These are phyloP conservation scores for Ogataea thermomethanolica DNA, from an alignment of 805 yeast species.

Conservation along the genomic window DNA sequence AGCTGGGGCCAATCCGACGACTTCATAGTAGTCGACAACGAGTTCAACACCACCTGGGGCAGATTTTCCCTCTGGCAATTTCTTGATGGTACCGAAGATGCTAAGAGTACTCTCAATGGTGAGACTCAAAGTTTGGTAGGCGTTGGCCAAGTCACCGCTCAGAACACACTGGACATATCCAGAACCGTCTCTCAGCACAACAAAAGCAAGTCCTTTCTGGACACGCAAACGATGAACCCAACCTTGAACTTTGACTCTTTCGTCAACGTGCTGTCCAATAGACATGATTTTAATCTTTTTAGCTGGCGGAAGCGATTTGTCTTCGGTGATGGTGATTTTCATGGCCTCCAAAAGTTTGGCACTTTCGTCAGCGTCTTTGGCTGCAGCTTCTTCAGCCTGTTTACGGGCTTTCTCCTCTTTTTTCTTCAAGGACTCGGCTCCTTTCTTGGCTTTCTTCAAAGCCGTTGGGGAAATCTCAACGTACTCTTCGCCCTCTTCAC, in stretches of 20 bases:
- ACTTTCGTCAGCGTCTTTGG: constrained; percentile 65
- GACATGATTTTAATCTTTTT: constrained; percentile 59
- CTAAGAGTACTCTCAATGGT: constrained; percentile 85
- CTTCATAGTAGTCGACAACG: constrained; percentile 82
- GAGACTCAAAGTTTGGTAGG: constrained; percentile 76
- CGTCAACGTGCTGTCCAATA: constrained; percentile 52
- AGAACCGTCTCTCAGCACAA: constrained; percentile 93
- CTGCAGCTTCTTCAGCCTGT: constrained; percentile 48
- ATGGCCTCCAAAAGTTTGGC: constrained; percentile 75
- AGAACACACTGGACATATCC: constrained; percentile 87
- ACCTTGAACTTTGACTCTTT: constrained; percentile 77
- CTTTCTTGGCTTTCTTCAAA: constrained; percentile 93
- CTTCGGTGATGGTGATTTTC: constrained; percentile 73
- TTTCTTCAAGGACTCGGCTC: constrained; percentile 87
- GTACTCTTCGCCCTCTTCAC: constrained; percentile 53
- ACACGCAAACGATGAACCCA: constrained; percentile 95
- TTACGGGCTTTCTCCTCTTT: constrained; percentile 65
- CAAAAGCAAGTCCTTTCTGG: constrained; percentile 88
- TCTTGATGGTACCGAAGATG: constrained; percentile 74
- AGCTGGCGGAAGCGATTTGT: constrained; percentile 68
- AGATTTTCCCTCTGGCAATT: constrained; percentile 90
- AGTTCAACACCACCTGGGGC: constrained; percentile 98
- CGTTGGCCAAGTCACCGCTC: constrained; percentile 88
- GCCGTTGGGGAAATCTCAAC: constrained; percentile 85
- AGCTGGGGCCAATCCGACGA: constrained; percentile 90